Conservation (phyloP, 2,329 filamentous ascomycete species). For the Monilinia aucupariae region DNA sequence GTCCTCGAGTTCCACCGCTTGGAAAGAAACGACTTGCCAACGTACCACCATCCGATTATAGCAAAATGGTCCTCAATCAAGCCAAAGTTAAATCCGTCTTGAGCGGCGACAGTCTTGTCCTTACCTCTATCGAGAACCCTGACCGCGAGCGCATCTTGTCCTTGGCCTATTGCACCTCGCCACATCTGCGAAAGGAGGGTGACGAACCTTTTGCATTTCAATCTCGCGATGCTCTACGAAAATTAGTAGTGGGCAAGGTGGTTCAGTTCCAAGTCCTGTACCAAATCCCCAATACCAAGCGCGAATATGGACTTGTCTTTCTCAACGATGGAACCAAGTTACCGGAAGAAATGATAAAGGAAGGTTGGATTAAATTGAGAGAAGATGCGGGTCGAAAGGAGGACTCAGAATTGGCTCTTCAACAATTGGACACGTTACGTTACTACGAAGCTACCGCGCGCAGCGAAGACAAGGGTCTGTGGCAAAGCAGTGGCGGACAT, state of each 20-base stretch:
- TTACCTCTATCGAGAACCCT: slow-evolving; percentile 76
- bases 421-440: slow-evolving; percentile 72
- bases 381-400: slow-evolving; percentile 93
- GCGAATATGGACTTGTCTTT: slow-evolving; percentile 80
- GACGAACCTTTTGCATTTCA: slow-evolving; percentile 92
- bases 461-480: slow-evolving; percentile 73
- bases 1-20: slow-evolving; percentile 22
- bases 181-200: slow-evolving; percentile 78
- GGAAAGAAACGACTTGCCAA: slow-evolving; percentile 26
- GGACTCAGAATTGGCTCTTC: slow-evolving; percentile 68
- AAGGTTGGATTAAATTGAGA: slow-evolving; percentile 87
- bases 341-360: slow-evolving; percentile 77
- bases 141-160: slow-evolving; percentile 80
- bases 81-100: slow-evolving; percentile 88
- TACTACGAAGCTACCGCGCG: slow-evolving; percentile 72
- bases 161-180: slow-evolving; percentile 86
- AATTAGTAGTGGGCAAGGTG: slow-evolving; percentile 76
- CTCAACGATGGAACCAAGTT: slow-evolving; percentile 71
- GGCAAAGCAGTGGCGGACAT: slow-evolving; percentile 58
- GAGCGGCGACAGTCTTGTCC: slow-evolving; percentile 85
- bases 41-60: slow-evolving; percentile 32
- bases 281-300: slow-evolving; percentile 74
- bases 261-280: slow-evolving; percentile 83
- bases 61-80: slow-evolving; percentile 38
- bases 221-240: slow-evolving; percentile 87